Base-by-base conservation (phyloP, 208 protist genomes). In the Leishmania amazonensis region DNA sequence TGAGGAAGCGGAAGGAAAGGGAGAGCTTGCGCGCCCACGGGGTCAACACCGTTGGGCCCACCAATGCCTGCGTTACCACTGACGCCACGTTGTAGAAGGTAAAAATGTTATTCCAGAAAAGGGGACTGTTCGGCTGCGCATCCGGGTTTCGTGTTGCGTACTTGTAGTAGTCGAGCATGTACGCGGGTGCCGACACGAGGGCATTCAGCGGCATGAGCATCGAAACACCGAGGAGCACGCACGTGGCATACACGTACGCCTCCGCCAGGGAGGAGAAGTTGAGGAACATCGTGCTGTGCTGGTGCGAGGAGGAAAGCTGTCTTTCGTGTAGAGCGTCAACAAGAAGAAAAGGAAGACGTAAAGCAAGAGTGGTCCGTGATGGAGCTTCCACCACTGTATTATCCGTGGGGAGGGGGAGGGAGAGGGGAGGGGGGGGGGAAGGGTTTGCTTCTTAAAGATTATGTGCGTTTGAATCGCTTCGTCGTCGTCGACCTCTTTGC, bases 131-230 rank as follows among this genome's bases (percentile, higher is more conserved):
- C 58, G 89, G 87, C 49, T 77, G 76, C 19, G 92, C 89, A 47
- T 93, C 35, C 47, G 77, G 70, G 75, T 93, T 74, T 58, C 85
- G 85, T 3, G 92, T 88, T 3, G 95, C 90, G 78, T 94, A 96
- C 81, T 93, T 92, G 89, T 95, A 94, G 88, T 96, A 96, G 74
- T 96, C 79, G 9, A 91, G 49, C 85, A 98, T 97, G 86, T 96
- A 98, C 21, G 78, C 53, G 0, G 91, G 93, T 7, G 94, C 94
- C 2, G 92, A 96, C 42, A 93, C 94, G 51, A 98, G 89, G 47
- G 90, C 89, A 65, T 98, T 98, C 71, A 97, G 90, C 4, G 95
- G 95, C 88, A 98, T 97, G 31, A 98, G 85, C 57, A 94, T 81
- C 28, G 94, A 94, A 38, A 96, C 85, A 38, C 96, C 96, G n/a